Conservation (phyloP, 1,284 basidiomycete genomes). For the Fereydounia khargensis region DNA sequence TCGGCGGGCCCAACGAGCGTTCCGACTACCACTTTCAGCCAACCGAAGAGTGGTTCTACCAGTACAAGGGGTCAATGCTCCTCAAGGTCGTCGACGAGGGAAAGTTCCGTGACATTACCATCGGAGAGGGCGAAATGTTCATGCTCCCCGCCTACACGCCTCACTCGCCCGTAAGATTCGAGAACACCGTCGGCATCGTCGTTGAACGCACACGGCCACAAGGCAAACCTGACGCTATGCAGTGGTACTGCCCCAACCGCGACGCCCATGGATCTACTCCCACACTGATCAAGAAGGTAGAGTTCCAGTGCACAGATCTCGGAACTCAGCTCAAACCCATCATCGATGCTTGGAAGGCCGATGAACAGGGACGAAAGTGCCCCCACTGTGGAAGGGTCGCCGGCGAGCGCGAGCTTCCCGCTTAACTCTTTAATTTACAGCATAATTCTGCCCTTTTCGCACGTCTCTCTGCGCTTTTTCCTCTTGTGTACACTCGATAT, state of each 20-base stretch:
- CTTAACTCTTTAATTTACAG: too few species aligned
- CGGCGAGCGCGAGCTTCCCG: constrained; percentile 23
- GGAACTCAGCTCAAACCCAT: constrained; percentile 90
- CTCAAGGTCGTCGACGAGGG: constrained; percentile 77
- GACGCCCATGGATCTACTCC: constrained; percentile 66
- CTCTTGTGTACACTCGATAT: too few species aligned
- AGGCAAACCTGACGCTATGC: constrained; percentile 71
- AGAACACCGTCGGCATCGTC: constrained; percentile 89
- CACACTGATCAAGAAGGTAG: constrained; percentile 79
- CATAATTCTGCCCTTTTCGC: too few species aligned
- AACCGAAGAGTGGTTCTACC: constrained; percentile 56
- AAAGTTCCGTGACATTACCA: constrained; percentile 80
- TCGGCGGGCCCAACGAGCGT: constrained; percentile 53
- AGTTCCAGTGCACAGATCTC: constrained; percentile 85
- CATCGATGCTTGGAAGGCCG: constrained; percentile 61
- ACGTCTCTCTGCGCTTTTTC: too few species aligned
- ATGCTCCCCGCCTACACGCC: constrained; percentile 85
- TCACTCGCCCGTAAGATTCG: constrained; percentile 88
- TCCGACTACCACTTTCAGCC: constrained; percentile 52
- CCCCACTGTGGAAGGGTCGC: constrained; percentile 19
- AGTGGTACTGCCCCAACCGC: constrained; percentile 84
- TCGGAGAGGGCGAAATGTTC: constrained; percentile 95
- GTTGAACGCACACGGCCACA: constrained; percentile 82
- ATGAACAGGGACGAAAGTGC: constrained; percentile 39
- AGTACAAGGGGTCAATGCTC: constrained; percentile 67